Percentiles rank a stretch among this genome's conserved stretches.
Evolutionary conservation across 331 rosid species (phyloP).

Genomic region (Malus hybrid): DNA sequence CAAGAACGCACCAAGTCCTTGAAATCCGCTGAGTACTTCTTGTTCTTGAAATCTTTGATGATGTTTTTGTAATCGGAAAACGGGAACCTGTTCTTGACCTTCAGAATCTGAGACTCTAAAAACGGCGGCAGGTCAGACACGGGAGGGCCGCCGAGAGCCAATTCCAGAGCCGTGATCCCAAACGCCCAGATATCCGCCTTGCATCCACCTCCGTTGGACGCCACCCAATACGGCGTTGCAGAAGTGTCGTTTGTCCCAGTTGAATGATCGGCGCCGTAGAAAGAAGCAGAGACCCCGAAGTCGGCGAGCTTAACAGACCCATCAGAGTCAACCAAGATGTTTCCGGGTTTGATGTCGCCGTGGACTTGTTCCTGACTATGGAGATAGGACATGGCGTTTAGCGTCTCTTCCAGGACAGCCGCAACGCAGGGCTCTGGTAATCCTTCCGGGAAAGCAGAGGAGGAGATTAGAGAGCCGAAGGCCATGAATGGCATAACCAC

Average conservation of each 20-base stretch:
- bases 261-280: slow-evolving; percentile 41
- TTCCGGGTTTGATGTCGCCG: slow-evolving; percentile 62
- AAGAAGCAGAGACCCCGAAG: slow-evolving; percentile 20
- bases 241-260: slow-evolving; percentile 38
- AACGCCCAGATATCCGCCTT: background rate
- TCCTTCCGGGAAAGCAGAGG: slow-evolving; percentile 48
- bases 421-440: slow-evolving; percentile 47
- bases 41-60: slow-evolving; percentile 15
- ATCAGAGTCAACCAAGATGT: slow-evolving; percentile 49
- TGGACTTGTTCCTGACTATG: slow-evolving; percentile 67
- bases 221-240: slow-evolving; percentile 77
- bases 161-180: slow-evolving; percentile 63
- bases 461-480: slow-evolving; percentile 52
- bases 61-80: slow-evolving; percentile 43
- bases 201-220: slow-evolving; percentile 49
- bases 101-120: slow-evolving; percentile 46
- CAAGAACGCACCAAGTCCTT: background rate
- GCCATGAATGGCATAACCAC: slow-evolving; percentile 80
- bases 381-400: slow-evolving; percentile 51
- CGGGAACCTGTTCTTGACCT: slow-evolving; percentile 42
- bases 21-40: background rate
- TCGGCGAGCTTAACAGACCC: slow-evolving; percentile 49
- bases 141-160: slow-evolving; percentile 31
- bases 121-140: slow-evolving; percentile 52
- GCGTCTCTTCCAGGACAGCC: slow-evolving; percentile 35